A percentile compares a stretch with the other conserved stretches of the same genome.
phyloP scores from a whole-genome alignment of 441 rosid genomes.

The Adansonia grandidieri region DNA sequence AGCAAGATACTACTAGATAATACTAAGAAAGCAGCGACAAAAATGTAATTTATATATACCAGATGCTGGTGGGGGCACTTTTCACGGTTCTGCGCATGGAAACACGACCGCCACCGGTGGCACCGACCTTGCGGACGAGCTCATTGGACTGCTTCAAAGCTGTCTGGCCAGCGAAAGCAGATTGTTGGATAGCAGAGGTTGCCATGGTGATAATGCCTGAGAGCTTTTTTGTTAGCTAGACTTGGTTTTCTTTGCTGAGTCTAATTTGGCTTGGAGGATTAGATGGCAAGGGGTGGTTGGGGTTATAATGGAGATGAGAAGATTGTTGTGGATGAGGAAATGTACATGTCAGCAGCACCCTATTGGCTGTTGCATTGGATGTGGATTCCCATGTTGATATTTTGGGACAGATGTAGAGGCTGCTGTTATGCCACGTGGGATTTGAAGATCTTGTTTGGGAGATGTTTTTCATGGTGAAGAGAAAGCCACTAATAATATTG shows the following conservation, averaged over 20 bases:
- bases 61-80: constrained; percentile 81
- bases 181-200: constrained; percentile 66
- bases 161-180: constrained; percentile 67
- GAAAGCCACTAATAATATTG: constrained; percentile 10
- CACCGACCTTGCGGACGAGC: constrained; percentile 57
- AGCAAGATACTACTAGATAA: neutral
- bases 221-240: neutral
- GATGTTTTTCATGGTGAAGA: neutral
- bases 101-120: constrained; percentile 57
- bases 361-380: constrained; percentile 50
- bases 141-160: constrained; percentile 63
- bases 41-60: constrained; percentile 41
- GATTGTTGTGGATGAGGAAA: constrained; percentile 55
- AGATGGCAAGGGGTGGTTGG: neutral
- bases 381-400: constrained; percentile 51
- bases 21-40: neutral
- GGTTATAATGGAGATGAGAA: constrained; percentile 40
- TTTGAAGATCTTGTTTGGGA: constrained; percentile 31
- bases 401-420: constrained; percentile 30
- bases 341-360: constrained; percentile 47
- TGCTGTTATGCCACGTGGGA: constrained; percentile 43
- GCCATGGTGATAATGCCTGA: constrained; percentile 45
- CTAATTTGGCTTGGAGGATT: neutral
- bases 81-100: constrained; percentile 83
- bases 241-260: neutral